Evolutionary conservation across 108 stramenopile genomes (phyloP).

Genomic region (Stephanodiscus triporus): DNA sequence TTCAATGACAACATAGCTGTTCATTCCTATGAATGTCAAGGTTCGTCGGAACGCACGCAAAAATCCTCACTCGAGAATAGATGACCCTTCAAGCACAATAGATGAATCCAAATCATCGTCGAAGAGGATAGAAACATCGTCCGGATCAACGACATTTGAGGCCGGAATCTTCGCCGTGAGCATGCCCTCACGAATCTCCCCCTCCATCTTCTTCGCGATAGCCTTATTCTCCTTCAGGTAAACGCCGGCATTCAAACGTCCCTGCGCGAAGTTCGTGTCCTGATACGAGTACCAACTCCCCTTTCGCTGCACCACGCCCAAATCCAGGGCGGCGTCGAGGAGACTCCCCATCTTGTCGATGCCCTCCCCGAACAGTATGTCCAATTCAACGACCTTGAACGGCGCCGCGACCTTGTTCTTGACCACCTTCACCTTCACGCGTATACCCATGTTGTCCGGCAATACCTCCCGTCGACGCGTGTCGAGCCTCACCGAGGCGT

Average conservation of each 20-base stretch:
- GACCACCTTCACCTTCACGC: constrained; percentile 91
- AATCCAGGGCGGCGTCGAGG: constrained; percentile 84
- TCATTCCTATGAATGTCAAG: not conserved
- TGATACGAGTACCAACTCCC: constrained; percentile 89
- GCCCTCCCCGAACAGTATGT: constrained; percentile 87
- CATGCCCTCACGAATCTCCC: constrained; percentile 66
- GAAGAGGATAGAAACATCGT: constrained; percentile 24
- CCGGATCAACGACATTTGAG: constrained; percentile 10
- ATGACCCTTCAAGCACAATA: constrained; percentile 3
- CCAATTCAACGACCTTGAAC: constrained; percentile 84
- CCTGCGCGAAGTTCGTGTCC: constrained; percentile 83
- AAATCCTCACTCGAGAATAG: constrained; percentile 12
- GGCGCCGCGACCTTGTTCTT: constrained; percentile 97
- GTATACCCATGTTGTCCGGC: constrained; percentile 91
- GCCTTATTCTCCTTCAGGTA: constrained; percentile 63
- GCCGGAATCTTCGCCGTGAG: constrained; percentile 33
- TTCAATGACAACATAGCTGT: not conserved
- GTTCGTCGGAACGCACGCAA: too few relatives aligned
- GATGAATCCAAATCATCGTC: constrained; percentile 5
- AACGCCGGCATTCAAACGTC: constrained; percentile 69
- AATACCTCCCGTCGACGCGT: constrained; percentile 88
- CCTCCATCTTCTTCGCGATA: constrained; percentile 55
- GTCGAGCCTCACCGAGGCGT: constrained; percentile 88
- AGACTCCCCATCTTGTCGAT: constrained; percentile 87
- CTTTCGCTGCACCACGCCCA: constrained; percentile 80